phyloP scores from a whole-genome alignment of 2,329 filamentous ascomycete species.

The Fusarium brachygibbosum region DNA sequence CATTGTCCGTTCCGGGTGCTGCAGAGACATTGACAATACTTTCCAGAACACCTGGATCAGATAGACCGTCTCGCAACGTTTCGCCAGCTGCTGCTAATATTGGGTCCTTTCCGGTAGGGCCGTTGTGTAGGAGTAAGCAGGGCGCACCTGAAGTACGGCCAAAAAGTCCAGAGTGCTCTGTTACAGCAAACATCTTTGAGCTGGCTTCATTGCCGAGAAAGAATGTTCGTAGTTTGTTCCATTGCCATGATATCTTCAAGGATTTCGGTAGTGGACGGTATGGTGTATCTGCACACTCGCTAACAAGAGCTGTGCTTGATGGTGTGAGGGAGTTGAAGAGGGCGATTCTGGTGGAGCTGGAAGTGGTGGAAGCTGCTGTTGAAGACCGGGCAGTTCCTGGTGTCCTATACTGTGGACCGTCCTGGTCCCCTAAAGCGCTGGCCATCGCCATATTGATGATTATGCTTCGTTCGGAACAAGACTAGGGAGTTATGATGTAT shows the following conservation, averaged over 20 bases:
- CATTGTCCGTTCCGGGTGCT: slow-evolving; percentile 24
- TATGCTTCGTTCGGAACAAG: slow-evolving; percentile 1
- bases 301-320: slow-evolving; percentile 38
- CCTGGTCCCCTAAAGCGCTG: slow-evolving; percentile 21
- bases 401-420: slow-evolving; percentile 23
- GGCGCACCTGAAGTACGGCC: slow-evolving; percentile 27
- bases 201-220: slow-evolving; percentile 33
- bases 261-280: slow-evolving; percentile 30
- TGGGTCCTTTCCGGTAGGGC: slow-evolving; percentile 31
- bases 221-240: slow-evolving; percentile 39
- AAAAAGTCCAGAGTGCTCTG: slow-evolving; percentile 37
- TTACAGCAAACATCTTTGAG: slow-evolving; percentile 39
- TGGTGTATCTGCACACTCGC: slow-evolving; percentile 31
- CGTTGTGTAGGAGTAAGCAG: slow-evolving; percentile 37
- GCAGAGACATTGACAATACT: slow-evolving; percentile 38
- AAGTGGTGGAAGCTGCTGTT: slow-evolving; percentile 33
- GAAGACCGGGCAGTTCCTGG: slow-evolving; percentile 33
- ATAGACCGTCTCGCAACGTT: slow-evolving; percentile 25
- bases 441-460: slow-evolving; percentile 19
- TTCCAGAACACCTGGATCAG: slow-evolving; percentile 28
- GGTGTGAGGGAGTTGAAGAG: slow-evolving; percentile 38
- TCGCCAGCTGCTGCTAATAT: slow-evolving; percentile 38
- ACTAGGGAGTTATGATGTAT: not conserved
- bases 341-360: slow-evolving; percentile 34
- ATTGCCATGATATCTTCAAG: slow-evolving; percentile 42